Base-by-base conservation (phyloP, 805 yeast species). In the Candida ipomoeae region DNA sequence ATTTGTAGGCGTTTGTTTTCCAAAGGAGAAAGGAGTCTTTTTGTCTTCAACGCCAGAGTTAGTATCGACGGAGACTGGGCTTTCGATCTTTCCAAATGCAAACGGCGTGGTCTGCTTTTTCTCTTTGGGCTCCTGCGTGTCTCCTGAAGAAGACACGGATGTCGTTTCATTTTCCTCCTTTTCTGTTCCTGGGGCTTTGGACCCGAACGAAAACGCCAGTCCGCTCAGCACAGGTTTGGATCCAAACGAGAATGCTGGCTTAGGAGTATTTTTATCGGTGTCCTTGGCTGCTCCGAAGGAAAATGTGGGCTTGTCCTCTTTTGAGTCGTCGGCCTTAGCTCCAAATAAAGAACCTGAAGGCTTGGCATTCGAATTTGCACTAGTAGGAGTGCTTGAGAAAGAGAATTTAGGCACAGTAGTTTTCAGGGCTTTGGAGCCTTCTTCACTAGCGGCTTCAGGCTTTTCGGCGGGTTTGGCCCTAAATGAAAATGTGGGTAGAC, bases 241-340 rank as follows among this genome's bases (percentile, higher is more conserved):
- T 33, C 61, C 62, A 40, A 62, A 61, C 15, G 61, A 45, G 32
- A 55, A 49, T 31, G 39, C 40, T 7, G 58, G 54, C 20, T 48
- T 37, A 18, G 55, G 34, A 3, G 14, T 39, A 6, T 48, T 41
- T 7, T 35, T 23, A 7, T 29, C 40, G 7, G 21, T 8, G 14
- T 39, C 41, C 47, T 34, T 35, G 39, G 29, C 46, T 13, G 13
- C 20, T 5, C 48, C 51, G 26, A 43, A 43, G 26, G 53, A 48
- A n/a, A 50, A 38, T 5, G 48, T 33, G 2, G 53, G 40, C 11
- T 15, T 40, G 6, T 41, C 14, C 20, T 18, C 34, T 40, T 15
- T 15, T 13, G 42, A 10, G 21, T 26, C 17, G 7, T 26, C 41
- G 1, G 44, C 32, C 26, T 37, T 35, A 11, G 26, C 20, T 13